Base-by-base conservation (phyloP, 2,329 filamentous ascomycete genomes). In the Nigrospora osmanthi region DNA sequence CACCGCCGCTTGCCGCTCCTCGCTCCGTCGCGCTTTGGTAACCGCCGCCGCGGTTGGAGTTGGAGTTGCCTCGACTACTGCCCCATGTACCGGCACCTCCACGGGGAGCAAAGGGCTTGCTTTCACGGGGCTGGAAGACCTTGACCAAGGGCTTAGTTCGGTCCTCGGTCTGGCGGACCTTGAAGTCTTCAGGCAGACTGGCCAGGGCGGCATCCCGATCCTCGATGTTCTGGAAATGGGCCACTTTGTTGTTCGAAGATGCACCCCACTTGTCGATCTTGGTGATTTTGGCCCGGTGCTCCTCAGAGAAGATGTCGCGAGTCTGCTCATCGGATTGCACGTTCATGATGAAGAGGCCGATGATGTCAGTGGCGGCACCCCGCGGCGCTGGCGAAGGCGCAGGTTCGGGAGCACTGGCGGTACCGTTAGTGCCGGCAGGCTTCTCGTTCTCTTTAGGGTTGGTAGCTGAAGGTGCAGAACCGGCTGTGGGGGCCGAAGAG, bases 321-420 rank as follows among this genome's bases (percentile, higher is more conserved):
- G 88, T 85, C 49, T 90, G 87, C 31, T 95, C 87, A 52, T 91
- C 87, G 44, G 79, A 85, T 56, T 83, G 87, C 17, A 90, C 82
- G 58, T 90, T 90, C 69, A 87, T 87, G 49, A 98, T 83, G 65
- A 96, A 98, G 16, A 98, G 78, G 40, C 87, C 91, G 57, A 89
- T 84, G 54, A 85, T 88, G 54, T 49, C 47, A 23, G 78, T 80
- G 58, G 89, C 76, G 15, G 75, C 68, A 38, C 72, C 59, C 61
- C 87, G 84, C 28, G 76, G 69, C 7, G 76, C 76, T 14, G 80
- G 75, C 2, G 80, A 79, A n/a, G 74, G 66, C 3, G 70, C 66
- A 12, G 75, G 67, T 38, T 80, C 78, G 5, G 73, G 63, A 12
- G 67, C 70, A 47, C 74, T 72, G 6, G 70, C 62, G 13, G 75